Evolutionary conservation across 1,284 basidiomycete species (phyloP).

Genomic region (Erythrobasidium hasegawianum): DNA sequence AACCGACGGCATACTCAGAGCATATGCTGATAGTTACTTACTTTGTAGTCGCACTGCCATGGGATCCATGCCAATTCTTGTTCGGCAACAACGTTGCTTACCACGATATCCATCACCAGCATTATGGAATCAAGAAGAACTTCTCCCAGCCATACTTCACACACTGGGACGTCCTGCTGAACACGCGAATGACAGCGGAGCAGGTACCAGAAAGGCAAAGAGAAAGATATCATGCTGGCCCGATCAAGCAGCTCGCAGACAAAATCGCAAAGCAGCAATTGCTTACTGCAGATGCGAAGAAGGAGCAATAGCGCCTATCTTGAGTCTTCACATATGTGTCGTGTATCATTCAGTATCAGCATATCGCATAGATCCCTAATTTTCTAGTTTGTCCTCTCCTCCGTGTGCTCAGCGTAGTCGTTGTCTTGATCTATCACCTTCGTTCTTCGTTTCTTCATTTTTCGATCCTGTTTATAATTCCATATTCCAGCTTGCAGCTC

Average conservation of each 20-base stretch:
- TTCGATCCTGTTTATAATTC: no score
- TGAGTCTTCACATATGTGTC: no score
- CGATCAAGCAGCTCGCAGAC: constrained; percentile 14
- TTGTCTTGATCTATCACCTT: no score
- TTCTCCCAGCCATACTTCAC: constrained; percentile 69
- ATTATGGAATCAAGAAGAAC: constrained; percentile 90
- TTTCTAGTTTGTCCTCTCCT: no score
- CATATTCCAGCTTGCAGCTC: no score
- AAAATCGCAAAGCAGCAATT: background rate
- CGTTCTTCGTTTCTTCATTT: no score
- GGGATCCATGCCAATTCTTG: constrained; percentile 65
- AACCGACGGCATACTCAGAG: constrained; percentile 11
- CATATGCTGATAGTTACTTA: constrained; percentile 4
- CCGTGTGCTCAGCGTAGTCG: no score
- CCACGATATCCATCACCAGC: constrained; percentile 52
- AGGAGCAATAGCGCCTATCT: constrained; percentile 1
- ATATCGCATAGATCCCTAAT: no score
- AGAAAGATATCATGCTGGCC: constrained; percentile 28
- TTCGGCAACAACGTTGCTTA: constrained; percentile 91
- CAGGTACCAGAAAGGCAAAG: constrained; percentile 24
- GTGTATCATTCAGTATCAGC: no score
- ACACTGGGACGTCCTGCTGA: constrained; percentile 59
- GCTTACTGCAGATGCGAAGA: background rate
- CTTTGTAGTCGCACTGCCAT: constrained; percentile 35
- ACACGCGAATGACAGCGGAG: constrained; percentile 31